Evolutionary conservation across 225 moss, liverwort and hornwort genomes (phyloP).

Genomic region (Sphagnum contortum): DNA sequence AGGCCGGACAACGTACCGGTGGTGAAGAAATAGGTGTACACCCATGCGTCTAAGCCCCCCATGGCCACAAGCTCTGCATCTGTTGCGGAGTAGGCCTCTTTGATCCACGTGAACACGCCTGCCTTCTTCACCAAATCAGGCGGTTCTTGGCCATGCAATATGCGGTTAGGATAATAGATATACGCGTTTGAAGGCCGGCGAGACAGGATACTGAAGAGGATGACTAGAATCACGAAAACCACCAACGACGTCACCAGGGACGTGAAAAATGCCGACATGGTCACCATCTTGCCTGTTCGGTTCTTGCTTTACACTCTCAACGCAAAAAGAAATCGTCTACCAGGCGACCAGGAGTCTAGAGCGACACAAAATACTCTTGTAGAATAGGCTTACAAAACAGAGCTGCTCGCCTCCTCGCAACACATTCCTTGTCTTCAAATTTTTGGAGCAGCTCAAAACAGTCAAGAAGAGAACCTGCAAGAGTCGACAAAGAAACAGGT

Average conservation of each 20-base stretch:
- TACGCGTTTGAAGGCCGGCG: constrained; percentile 10
- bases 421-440: too few relatives aligned
- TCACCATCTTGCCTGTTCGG: constrained; percentile 17
- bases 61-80: constrained; percentile 18
- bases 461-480: too few relatives aligned
- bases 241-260: constrained; percentile 16
- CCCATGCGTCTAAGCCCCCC: constrained; percentile 35
- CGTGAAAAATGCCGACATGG: constrained; percentile 22
- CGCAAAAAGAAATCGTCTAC: neutral
- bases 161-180: constrained; percentile 27
- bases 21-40: constrained; percentile 30
- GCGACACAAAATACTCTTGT: too few relatives aligned
- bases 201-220: constrained; percentile 13
- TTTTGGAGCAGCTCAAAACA: too few relatives aligned
- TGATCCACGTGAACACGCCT: constrained; percentile 24
- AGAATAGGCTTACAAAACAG: too few relatives aligned
- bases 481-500: too few relatives aligned
- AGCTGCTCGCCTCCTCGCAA: too few relatives aligned
- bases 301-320: too few relatives aligned
- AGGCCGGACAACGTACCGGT: constrained; percentile 13
- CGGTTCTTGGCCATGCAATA: constrained; percentile 9
- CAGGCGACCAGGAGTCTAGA: too few relatives aligned
- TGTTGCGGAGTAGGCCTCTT: constrained; percentile 17
- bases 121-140: constrained; percentile 11
- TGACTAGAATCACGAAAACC: constrained; percentile 20